phyloP scores from a whole-genome alignment of 192 early-diverging fungal genomes.

The Glomus cerebriforme region DNA sequence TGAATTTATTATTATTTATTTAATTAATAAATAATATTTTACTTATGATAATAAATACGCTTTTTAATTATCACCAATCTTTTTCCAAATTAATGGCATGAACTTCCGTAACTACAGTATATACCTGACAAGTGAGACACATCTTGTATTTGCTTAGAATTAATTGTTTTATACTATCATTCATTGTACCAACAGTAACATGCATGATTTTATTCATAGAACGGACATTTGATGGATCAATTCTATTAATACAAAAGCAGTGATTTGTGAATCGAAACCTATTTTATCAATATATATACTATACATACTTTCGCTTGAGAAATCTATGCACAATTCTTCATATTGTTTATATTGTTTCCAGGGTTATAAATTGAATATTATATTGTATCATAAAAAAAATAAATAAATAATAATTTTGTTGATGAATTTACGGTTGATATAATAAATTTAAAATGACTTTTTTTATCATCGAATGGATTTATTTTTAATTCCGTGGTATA shows the following conservation, averaged over 20 bases:
- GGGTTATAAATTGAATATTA: too few relatives aligned
- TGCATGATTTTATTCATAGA: conserved; percentile 38
- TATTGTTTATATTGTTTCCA: conserved; percentile 35
- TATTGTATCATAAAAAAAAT: too few relatives aligned
- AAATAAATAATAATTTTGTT: too few relatives aligned
- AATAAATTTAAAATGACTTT: too few relatives aligned
- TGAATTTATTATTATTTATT: too few relatives aligned
- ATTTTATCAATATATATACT: conserved; percentile 52
- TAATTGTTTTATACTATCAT: conserved; percentile 43
- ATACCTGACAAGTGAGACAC: background rate
- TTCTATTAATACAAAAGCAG: conserved; percentile 36
- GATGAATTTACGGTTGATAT: too few relatives aligned
- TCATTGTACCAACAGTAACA: conserved; percentile 47
- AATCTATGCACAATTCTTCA: conserved; percentile 16
- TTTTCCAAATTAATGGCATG: background rate
- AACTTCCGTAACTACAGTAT: too few relatives aligned
- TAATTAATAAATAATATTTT: too few relatives aligned
- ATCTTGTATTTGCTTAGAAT: conserved; percentile 33
- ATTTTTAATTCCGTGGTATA: conserved; percentile 41
- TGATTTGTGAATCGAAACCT: conserved; percentile 49
- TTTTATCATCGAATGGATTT: conserved; percentile 7
- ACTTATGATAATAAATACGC: too few relatives aligned
- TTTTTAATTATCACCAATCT: too few relatives aligned
- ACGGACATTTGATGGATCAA: conserved; percentile 21
- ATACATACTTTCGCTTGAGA: conserved; percentile 39